Conservation (phyloP, 2,329 filamentous ascomycete species). For the Aureobasidium sp. region DNA sequence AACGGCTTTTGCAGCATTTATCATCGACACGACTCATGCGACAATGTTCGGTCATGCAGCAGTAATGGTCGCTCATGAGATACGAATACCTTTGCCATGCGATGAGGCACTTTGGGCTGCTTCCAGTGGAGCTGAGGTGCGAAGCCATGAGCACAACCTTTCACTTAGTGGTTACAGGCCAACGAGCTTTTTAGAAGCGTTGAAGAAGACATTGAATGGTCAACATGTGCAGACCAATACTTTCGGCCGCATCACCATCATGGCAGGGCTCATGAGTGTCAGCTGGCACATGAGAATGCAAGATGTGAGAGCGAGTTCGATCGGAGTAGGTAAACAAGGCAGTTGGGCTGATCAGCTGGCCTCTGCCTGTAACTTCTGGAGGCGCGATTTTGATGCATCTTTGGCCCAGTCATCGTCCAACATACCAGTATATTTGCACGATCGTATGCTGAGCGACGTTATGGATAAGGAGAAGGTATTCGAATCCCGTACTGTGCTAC, state of each 20-base stretch:
- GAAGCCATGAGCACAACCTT: constrained; percentile 71
- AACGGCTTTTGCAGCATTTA: constrained; percentile 86
- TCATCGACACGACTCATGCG: constrained; percentile 91
- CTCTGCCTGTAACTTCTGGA: constrained; percentile 89
- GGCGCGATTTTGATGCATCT: constrained; percentile 73
- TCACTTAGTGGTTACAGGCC: constrained; percentile 76
- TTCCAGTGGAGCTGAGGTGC: constrained; percentile 78
- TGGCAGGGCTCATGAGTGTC: constrained; percentile 87
- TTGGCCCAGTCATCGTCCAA: constrained; percentile 21
- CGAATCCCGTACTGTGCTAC: constrained; percentile 80
- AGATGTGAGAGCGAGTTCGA: constrained; percentile 82
- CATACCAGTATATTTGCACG: neutral
- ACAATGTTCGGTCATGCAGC: constrained; percentile 98
- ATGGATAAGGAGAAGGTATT: constrained; percentile 65
- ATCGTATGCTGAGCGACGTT: constrained; percentile 44
- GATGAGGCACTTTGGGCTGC: constrained; percentile 92
- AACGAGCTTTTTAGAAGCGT: constrained; percentile 79
- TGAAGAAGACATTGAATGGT: constrained; percentile 83
- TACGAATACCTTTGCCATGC: constrained; percentile 83
- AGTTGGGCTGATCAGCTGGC: constrained; percentile 85
- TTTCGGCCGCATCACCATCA: constrained; percentile 86
- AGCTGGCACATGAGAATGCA: constrained; percentile 98
- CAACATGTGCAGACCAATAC: constrained; percentile 83
- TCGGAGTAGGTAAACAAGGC: constrained; percentile 79
- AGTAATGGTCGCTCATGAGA: constrained; percentile 94